Base-by-base conservation (phyloP, 345 rosid genomes). In the Reutealis trisperma region DNA sequence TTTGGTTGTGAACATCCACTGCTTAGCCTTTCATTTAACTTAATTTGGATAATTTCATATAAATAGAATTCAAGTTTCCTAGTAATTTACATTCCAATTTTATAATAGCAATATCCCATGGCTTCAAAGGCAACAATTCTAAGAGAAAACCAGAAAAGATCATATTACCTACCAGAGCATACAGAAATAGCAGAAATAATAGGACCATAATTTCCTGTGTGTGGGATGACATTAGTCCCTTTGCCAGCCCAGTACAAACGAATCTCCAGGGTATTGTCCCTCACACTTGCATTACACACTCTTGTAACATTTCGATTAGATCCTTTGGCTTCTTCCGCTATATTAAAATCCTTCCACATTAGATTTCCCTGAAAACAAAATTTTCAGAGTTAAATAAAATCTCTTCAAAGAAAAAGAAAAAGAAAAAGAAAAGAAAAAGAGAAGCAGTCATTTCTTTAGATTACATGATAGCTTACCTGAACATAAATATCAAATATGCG, bases 151-250 rank as follows among this genome's bases (percentile, higher is more conserved):
- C 37, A 34, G 4, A 34, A 34, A 34, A 34, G 37, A 34, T 34
- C 37, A 34, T 0, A 4, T 34, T 34, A 81, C 93, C 85, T 82
- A n/a, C 72, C 58, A 47, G 72, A 68, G 24, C 24, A 22, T 6
- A 68, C 57, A 68, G 47, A 54, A 5, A 68, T 47, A 21, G 72
- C 72, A 45, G 72, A 68, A 22, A 68, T 27, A 13, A 68, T 27
- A 22, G 72, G 72, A 13, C 72, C 72, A 25, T 68, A 68, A 19
- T 2, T 22, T 47, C 57, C 72, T 68, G 27, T 68, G 0, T 13
- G 24, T 12, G 57, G 57, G 30, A 30, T 22, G 4, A 14, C 19
- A 5, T 57, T 68, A 13, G 72, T 68, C 30, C 72, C 72, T 51
- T 68, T 68, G 2, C 57, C 72, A 47, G 57, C 58, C 57, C 57